Conservation (phyloP, 2,329 filamentous ascomycete species). For the Myrmaecium sp. region DNA sequence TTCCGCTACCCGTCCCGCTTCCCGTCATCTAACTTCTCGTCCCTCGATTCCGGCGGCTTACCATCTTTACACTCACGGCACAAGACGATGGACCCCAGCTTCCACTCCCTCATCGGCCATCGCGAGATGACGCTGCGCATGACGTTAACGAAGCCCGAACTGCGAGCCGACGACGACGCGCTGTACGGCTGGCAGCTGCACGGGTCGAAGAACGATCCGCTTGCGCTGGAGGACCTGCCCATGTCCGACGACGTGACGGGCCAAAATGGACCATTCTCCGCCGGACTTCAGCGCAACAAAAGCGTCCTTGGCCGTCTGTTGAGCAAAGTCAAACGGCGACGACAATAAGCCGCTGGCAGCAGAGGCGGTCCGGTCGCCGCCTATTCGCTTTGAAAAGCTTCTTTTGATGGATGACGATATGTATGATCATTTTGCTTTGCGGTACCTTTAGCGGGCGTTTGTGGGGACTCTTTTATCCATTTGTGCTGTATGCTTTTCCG, state of each 20-base stretch:
- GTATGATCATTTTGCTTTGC: conserved; percentile 4
- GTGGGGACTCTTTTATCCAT: too few species aligned
- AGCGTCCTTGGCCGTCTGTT: conserved; percentile 18
- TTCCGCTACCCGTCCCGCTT: conserved; percentile 13
- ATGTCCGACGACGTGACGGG: conserved; percentile 30
- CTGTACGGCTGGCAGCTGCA: conserved; percentile 50
- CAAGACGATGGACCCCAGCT: conserved; percentile 6
- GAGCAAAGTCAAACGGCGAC: conserved; percentile 16
- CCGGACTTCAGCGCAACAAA: conserved; percentile 17
- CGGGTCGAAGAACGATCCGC: conserved; percentile 26
- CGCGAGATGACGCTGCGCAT: conserved; percentile 93
- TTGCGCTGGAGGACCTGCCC: conserved; percentile 36
- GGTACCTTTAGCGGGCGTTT: conserved; percentile 6
- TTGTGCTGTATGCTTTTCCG: too few species aligned
- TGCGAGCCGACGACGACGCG: conserved; percentile 57
- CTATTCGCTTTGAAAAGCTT: not conserved
- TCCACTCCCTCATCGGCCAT: conserved; percentile 34
- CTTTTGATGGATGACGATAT: conserved; percentile 4
- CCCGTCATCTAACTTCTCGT: conserved; percentile 16
- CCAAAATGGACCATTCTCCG: conserved; percentile 28
- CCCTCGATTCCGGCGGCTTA: conserved; percentile 14
- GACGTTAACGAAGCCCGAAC: conserved; percentile 80
- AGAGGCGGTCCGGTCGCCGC: not conserved
- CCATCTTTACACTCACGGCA: conserved; percentile 10
- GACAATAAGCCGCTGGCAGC: conserved; percentile 3